Evolutionary conservation across 495 filamentous ascomycete species (phyloP).

Genomic region (Aspergillus carlsbadensis): DNA sequence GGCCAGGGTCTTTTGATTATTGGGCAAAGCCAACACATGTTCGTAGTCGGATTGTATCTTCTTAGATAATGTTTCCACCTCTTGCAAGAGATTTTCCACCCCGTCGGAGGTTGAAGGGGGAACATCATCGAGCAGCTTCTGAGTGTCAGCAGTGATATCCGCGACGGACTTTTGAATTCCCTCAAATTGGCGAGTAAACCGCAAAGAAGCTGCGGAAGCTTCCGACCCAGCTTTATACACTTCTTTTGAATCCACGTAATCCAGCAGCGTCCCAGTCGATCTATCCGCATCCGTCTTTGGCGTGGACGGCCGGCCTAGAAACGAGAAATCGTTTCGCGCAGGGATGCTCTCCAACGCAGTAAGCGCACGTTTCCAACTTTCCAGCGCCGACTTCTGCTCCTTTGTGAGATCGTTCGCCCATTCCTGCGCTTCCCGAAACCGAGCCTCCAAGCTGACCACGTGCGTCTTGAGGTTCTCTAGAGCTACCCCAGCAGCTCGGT

Average conservation of each 20-base stretch:
- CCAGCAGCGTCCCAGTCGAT: conserved; percentile 57
- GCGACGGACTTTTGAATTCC: conserved; percentile 52
- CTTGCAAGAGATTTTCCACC: conserved; percentile 63
- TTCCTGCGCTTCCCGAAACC: conserved; percentile 66
- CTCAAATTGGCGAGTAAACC: conserved; percentile 52
- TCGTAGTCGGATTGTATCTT: conserved; percentile 89
- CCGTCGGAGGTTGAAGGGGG: conserved; percentile 36
- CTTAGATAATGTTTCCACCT: conserved; percentile 79
- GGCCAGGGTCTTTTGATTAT: conserved; percentile 67
- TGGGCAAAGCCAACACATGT: conserved; percentile 66
- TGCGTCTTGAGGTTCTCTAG: conserved; percentile 79
- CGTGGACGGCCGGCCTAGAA: conserved; percentile 47
- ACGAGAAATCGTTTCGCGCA: conserved; percentile 55
- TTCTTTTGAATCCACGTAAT: conserved; percentile 67
- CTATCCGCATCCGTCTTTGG: conserved; percentile 36
- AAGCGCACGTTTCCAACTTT: conserved; percentile 68
- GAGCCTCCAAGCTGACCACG: conserved; percentile 69
- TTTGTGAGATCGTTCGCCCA: conserved; percentile 71
- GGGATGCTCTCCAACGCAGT: conserved; percentile 61
- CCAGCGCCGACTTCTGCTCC: conserved; percentile 65
- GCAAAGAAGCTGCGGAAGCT: conserved; percentile 44
- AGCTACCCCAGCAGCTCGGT: conserved; percentile 71
- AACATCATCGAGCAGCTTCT: conserved; percentile 46
- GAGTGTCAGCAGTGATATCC: conserved; percentile 52
- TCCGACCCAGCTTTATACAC: conserved; percentile 61